Percentiles rank a stretch among this genome's conserved stretches.
Conservation (phyloP, 768 basidiomycete species). For the Tricholomella constricta region DNA sequence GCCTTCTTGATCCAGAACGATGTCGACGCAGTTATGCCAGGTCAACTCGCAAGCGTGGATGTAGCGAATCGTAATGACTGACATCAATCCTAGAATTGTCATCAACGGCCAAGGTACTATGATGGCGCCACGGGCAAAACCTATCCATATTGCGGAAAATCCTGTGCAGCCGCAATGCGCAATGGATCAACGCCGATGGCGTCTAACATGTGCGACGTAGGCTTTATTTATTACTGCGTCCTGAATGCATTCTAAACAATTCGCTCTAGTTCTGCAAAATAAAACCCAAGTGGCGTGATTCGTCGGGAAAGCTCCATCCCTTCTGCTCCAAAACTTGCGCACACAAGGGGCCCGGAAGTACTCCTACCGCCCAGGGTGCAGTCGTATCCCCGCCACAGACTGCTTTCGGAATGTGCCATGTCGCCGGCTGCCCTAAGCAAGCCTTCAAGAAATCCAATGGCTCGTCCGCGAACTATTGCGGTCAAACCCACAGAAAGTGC, state of each 20-base stretch:
- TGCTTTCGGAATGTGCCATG: conserved; percentile 44
- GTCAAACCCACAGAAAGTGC: conserved; percentile 53
- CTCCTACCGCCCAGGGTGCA: too few relatives aligned
- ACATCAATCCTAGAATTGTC: conserved; percentile 46
- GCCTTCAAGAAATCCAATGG: conserved; percentile 43
- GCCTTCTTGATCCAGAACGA: too few relatives aligned
- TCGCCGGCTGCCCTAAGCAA: conserved; percentile 51
- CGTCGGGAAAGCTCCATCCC: conserved; percentile 53
- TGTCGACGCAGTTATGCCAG: too few relatives aligned
- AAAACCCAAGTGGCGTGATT: conserved; percentile 62
- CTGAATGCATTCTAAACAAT: not conserved
- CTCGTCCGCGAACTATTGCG: conserved; percentile 47
- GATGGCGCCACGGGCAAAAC: conserved; percentile 58
- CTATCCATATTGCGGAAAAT: conserved; percentile 61
- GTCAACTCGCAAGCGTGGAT: conserved; percentile 33
- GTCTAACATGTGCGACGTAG: conserved; percentile 53
- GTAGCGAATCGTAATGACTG: conserved; percentile 4
- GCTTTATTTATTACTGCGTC: conserved; percentile 16
- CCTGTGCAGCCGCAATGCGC: conserved; percentile 48
- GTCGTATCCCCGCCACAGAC: too few relatives aligned
- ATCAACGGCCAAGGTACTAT: conserved; percentile 54
- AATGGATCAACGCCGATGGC: conserved; percentile 25
- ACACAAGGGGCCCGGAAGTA: too few relatives aligned
- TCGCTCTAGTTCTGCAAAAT: conserved; percentile 64
- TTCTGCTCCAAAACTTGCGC: conserved; percentile 69